phyloP scores from a whole-genome alignment of 2,329 filamentous ascomycete species.

The Verticillium tricorpus region DNA sequence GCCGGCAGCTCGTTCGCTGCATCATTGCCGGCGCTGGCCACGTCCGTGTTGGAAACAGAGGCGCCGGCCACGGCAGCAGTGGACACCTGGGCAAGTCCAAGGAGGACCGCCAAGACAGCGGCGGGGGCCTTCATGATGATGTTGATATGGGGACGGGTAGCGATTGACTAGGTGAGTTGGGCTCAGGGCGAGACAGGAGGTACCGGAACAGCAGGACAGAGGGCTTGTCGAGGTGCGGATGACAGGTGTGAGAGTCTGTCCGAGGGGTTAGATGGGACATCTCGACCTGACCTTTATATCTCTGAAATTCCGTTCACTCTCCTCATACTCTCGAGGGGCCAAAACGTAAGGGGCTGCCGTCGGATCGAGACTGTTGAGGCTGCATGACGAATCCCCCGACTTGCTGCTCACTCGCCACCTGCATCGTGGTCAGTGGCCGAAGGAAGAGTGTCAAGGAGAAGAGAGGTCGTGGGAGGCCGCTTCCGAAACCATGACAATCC shows the following conservation, averaged over 20 bases:
- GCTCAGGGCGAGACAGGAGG: slow-evolving; percentile 2
- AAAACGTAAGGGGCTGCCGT: background rate
- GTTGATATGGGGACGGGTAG: background rate
- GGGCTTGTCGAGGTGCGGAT: background rate
- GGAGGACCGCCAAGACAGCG: slow-evolving; percentile 6
- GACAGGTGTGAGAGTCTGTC: slow-evolving; percentile 7
- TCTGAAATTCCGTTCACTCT: background rate
- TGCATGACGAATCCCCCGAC: background rate
- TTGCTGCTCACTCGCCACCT: background rate
- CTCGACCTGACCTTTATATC: background rate
- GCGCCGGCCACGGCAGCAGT: background rate
- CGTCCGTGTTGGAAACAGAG: background rate
- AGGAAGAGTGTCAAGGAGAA: background rate
- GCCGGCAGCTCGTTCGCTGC: background rate
- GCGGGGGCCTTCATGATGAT: slow-evolving; percentile 8
- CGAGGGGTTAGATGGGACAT: background rate
- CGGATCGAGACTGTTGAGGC: background rate
- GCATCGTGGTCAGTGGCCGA: background rate
- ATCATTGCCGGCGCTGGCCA: background rate
- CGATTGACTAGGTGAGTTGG: slow-evolving; percentile 8
- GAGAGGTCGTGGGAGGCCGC: background rate
- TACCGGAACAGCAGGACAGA: slow-evolving; percentile 3
- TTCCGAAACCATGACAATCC: background rate
- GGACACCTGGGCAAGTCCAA: slow-evolving; percentile 7
- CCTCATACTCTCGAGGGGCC: background rate